Evolutionary conservation across 169 alveolate species (phyloP).

Genomic region (Cryptosporidium felis): DNA sequence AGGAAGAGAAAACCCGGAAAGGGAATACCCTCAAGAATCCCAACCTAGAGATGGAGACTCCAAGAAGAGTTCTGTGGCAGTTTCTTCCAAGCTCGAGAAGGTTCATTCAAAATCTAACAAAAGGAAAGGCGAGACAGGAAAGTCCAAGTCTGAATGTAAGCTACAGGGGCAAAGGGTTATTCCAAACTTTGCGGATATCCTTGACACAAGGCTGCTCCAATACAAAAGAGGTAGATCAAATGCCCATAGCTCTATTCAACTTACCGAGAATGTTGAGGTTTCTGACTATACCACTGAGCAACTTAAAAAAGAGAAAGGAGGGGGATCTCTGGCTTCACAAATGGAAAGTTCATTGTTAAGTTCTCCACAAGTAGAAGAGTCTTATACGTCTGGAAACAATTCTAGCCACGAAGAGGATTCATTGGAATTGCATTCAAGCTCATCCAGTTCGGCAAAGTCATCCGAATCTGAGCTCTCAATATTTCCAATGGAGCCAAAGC

Average conservation of each 20-base stretch:
- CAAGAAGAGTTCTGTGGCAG: too few relatives aligned
- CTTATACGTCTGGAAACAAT: background rate
- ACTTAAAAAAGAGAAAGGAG: slow-evolving; percentile 3
- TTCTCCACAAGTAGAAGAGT: slow-evolving; percentile 12
- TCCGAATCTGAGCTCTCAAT: slow-evolving; percentile 21
- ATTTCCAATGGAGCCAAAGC: slow-evolving; percentile 59
- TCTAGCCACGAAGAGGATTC: too few relatives aligned
- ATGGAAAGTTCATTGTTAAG: slow-evolving; percentile 30
- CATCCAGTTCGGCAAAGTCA: background rate
- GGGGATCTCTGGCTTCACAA: background rate
- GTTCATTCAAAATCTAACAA: background rate
- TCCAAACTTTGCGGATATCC: slow-evolving; percentile 26
- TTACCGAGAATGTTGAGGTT: slow-evolving; percentile 49
- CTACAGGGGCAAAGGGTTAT: background rate
- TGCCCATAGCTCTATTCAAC: slow-evolving; percentile 40
- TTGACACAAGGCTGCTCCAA: slow-evolving; percentile 15
- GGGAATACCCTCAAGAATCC: too few relatives aligned
- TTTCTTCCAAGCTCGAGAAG: background rate
- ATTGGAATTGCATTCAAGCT: too few relatives aligned
- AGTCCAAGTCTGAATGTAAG: background rate
- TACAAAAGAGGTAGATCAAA: slow-evolving; percentile 60
- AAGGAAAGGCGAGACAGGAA: background rate
- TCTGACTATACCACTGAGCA: slow-evolving; percentile 41
- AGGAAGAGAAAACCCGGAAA: too few relatives aligned
- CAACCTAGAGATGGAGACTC: too few relatives aligned